Percentiles rank a stretch among this genome's conserved stretches.
These are phyloP conservation scores for Gnomoniopsis sp. DNA, from an alignment of 2,329 filamentous ascomycete species.

Conservation along the genomic window DNA sequence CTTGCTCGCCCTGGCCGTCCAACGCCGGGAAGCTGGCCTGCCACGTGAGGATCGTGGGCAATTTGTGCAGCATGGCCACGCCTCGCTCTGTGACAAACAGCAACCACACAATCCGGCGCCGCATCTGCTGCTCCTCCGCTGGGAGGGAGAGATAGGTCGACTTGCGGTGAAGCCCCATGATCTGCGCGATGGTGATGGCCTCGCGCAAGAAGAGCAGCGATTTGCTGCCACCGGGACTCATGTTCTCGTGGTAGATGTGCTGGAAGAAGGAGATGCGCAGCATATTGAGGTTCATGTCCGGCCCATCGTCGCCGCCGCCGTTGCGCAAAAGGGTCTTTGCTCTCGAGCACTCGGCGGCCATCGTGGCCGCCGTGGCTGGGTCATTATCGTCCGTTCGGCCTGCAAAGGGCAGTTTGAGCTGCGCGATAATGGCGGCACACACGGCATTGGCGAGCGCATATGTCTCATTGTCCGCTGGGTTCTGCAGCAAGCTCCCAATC, in stretches of 20 bases:
- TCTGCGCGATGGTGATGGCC: slow-evolving; percentile 49
- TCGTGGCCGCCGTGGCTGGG: slow-evolving; percentile 27
- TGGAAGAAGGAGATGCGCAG: slow-evolving; percentile 48
- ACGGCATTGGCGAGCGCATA: slow-evolving; percentile 42
- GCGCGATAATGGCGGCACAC: slow-evolving; percentile 45
- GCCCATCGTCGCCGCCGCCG: slow-evolving; percentile 22
- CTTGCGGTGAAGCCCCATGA: slow-evolving; percentile 43
- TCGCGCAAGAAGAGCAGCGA: slow-evolving; percentile 47
- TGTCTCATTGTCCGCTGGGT: slow-evolving; percentile 31
- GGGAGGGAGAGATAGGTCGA: slow-evolving; percentile 35
- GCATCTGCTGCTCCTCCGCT: slow-evolving; percentile 39
- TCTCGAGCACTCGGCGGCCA: slow-evolving; percentile 34
- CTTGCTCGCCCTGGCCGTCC: slow-evolving; percentile 29
- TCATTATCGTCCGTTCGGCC: slow-evolving; percentile 27
- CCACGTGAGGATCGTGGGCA: slow-evolving; percentile 42
- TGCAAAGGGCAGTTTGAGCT: slow-evolving; percentile 38
- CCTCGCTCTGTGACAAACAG: slow-evolving; percentile 48
- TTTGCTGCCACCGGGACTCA: slow-evolving; percentile 39
- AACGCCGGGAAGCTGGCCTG: slow-evolving; percentile 34
- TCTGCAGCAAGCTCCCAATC: slow-evolving; percentile 32
- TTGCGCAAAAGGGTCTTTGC: slow-evolving; percentile 24
- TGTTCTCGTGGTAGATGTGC: slow-evolving; percentile 50
- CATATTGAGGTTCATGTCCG: slow-evolving; percentile 34
- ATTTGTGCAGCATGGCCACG: slow-evolving; percentile 47
- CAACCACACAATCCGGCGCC: slow-evolving; percentile 43